Percentiles rank a stretch among this genome's conserved stretches.
phyloP scores from a whole-genome alignment of 2,329 filamentous ascomycete species.

The Pseudogymnoascus sp. region DNA sequence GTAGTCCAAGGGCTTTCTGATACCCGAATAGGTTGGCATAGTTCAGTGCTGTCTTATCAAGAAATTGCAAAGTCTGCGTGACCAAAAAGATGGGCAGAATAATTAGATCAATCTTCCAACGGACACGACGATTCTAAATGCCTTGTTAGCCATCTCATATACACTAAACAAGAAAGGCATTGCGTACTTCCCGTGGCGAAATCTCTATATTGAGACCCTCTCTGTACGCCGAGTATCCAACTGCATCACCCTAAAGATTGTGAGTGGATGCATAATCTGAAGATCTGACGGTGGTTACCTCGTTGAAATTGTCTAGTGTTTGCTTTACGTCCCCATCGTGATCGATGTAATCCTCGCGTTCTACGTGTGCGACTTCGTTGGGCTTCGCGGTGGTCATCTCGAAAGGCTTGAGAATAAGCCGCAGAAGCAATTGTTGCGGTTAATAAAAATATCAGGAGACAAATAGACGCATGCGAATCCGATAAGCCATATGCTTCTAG shows the following conservation, averaged over 20 bases:
- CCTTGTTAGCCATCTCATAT: background rate
- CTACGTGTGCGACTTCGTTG: background rate
- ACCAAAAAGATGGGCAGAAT: conserved; percentile 13
- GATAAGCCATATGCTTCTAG: background rate
- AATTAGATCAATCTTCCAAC: conserved; percentile 9
- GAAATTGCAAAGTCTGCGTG: conserved; percentile 13
- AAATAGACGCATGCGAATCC: background rate
- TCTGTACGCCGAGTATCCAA: conserved; percentile 7
- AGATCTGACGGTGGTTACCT: background rate
- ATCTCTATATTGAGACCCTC: conserved; percentile 6
- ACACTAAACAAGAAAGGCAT: background rate
- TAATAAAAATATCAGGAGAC: background rate
- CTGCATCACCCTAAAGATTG: background rate
- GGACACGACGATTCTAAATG: conserved; percentile 1
- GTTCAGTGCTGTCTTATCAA: conserved; percentile 13
- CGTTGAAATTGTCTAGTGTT: conserved; percentile 1
- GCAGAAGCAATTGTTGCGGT: background rate
- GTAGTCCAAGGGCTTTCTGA: conserved; percentile 26
- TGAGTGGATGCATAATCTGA: background rate
- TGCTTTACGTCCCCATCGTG: background rate
- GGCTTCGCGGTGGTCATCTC: background rate
- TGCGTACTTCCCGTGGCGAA: conserved; percentile 3
- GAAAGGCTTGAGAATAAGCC: background rate
- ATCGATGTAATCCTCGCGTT: background rate
- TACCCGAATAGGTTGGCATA: conserved; percentile 28